Conservation (phyloP, 2,329 filamentous ascomycete genomes). For the Ophiostoma perfectum region DNA sequence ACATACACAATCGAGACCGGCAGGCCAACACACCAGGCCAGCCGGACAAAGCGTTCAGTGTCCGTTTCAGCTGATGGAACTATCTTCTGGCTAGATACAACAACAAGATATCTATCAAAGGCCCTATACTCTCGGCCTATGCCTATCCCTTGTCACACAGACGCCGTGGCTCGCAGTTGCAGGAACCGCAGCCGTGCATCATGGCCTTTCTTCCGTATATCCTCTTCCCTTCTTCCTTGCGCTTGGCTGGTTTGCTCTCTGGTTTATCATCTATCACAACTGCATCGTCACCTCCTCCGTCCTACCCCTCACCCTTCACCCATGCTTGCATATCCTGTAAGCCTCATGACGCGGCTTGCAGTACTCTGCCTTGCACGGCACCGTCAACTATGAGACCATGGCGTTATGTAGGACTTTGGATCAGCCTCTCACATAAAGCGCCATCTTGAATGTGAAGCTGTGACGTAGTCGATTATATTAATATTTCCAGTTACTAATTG, state of each 20-base stretch:
- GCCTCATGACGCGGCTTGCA: slow-evolving; percentile 15
- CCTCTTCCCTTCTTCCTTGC: neutral
- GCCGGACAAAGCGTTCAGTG: neutral
- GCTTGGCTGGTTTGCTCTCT: neutral
- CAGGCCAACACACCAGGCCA: neutral
- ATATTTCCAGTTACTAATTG: neutral
- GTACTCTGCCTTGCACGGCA: neutral
- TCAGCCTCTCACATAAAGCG: too few species aligned
- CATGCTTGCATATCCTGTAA: slow-evolving; percentile 10
- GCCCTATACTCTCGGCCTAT: neutral
- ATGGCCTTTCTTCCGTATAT: neutral
- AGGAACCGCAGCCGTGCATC: neutral
- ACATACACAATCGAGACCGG: too few species aligned
- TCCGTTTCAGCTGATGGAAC: neutral
- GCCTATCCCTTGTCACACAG: neutral
- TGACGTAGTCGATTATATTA: neutral
- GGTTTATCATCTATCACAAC: neutral
- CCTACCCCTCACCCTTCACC: slow-evolving; percentile 3
- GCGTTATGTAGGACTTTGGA: slow-evolving; percentile 10
- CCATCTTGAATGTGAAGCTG: neutral
- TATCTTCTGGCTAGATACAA: too few species aligned
- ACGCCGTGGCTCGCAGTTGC: slow-evolving; percentile 3
- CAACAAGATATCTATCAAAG: neutral
- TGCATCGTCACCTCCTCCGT: too few species aligned
- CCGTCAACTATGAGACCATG: neutral